Conservation (phyloP, 495 filamentous ascomycete species). For the Tuber microsphaerosporum region DNA sequence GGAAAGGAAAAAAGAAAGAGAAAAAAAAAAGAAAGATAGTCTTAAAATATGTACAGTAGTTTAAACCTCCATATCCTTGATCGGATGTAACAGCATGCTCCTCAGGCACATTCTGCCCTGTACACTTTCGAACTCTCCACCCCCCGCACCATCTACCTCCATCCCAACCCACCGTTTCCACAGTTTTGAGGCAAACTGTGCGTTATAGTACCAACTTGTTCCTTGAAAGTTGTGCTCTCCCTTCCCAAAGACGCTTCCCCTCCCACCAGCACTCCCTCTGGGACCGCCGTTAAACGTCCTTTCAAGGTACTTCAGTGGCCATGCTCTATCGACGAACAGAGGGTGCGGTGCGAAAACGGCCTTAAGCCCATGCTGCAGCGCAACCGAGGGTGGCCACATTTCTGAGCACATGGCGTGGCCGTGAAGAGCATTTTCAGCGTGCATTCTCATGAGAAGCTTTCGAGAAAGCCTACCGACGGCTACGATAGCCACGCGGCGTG, state of each 20-base stretch:
- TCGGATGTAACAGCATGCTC: constrained; percentile 84
- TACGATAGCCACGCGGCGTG: constrained; percentile 81
- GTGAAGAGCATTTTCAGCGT: constrained; percentile 70
- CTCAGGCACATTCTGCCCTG: constrained; percentile 90
- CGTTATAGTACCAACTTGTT: constrained; percentile 91
- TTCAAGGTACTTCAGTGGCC: constrained; percentile 75
- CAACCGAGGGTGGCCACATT: constrained; percentile 84
- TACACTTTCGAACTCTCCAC: constrained; percentile 62
- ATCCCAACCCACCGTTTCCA: constrained; percentile 86
- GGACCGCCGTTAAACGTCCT: constrained; percentile 75
- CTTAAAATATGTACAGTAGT: neutral
- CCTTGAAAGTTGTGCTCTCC: constrained; percentile 84
- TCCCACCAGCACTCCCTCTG: constrained; percentile 62
- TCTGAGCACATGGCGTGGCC: constrained; percentile 90
- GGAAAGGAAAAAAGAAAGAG: neutral
- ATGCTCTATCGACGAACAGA: constrained; percentile 79
- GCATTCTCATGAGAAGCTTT: constrained; percentile 77
- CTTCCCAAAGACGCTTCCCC: constrained; percentile 29
- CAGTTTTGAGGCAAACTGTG: constrained; percentile 71
- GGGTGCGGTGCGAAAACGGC: constrained; percentile 91
- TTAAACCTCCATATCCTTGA: constrained; percentile 54
- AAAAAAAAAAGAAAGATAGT: too few relatives aligned
- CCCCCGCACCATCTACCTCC: constrained; percentile 78
- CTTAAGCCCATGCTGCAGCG: constrained; percentile 90
- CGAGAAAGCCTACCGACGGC: constrained; percentile 75